Percentiles rank a stretch among this genome's conserved stretches.
phyloP scores from a whole-genome alignment of 1,284 basidiomycete genomes.

The Puccinia novopanici region DNA sequence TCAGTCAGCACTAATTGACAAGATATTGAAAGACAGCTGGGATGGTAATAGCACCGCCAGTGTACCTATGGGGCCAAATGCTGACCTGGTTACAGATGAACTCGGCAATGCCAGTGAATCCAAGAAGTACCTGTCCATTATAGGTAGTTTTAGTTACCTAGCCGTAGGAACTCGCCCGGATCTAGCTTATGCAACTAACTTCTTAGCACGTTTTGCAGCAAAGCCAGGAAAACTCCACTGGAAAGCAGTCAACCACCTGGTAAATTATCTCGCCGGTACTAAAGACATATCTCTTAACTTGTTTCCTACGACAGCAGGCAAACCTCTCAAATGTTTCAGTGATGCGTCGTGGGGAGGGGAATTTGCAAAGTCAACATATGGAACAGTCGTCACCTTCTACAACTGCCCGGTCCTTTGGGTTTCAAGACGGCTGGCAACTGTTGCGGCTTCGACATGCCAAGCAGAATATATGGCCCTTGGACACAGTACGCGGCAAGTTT shows the following conservation, averaged over 20 bases:
- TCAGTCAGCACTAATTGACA: too few species aligned
- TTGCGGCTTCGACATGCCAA: conserved; percentile 28
- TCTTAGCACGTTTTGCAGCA: not conserved
- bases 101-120: too few species aligned
- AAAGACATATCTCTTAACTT: not conserved
- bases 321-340: not conserved
- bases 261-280: not conserved
- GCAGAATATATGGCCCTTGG: conserved; percentile 37
- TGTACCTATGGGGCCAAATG: too few species aligned
- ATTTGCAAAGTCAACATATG: not conserved
- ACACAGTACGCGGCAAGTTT: not conserved
- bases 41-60: too few species aligned
- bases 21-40: too few species aligned
- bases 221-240: too few species aligned
- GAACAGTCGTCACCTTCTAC: conserved; percentile 2
- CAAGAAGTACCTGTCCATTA: not conserved
- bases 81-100: too few species aligned
- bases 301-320: not conserved
- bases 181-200: too few species aligned
- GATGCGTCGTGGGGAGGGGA: conserved; percentile 34
- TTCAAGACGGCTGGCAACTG: not conserved
- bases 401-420: conserved; percentile 1
- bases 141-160: not conserved
- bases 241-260: conserved; percentile 7
- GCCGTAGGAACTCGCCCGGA: conserved; percentile 12